A percentile compares a stretch with the other conserved stretches of the same genome.
These are phyloP conservation scores for Stemphylium beticola DNA, from an alignment of 2,329 filamentous ascomycete species.

Conservation along the genomic window DNA sequence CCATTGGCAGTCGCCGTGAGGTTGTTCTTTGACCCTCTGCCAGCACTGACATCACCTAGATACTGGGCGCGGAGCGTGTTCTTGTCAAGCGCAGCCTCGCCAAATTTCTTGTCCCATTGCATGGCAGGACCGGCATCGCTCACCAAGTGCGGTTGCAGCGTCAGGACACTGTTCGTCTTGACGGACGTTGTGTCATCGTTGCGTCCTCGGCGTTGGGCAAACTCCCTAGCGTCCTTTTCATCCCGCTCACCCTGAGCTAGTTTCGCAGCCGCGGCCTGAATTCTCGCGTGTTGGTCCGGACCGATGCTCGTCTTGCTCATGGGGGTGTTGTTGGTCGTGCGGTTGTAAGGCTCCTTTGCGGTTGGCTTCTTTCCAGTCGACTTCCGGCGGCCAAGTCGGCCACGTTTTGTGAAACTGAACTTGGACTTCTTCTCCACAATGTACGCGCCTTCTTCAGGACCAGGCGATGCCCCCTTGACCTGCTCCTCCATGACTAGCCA, in stretches of 20 bases:
- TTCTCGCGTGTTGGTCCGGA: conserved; percentile 89
- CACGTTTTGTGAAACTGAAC: conserved; percentile 81
- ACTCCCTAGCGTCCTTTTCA: conserved; percentile 58
- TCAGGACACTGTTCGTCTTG: conserved; percentile 90
- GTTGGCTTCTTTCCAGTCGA: conserved; percentile 52
- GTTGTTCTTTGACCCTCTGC: conserved; percentile 66
- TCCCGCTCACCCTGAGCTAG: conserved; percentile 74
- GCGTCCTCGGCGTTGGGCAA: conserved; percentile 62
- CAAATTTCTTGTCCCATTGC: conserved; percentile 97
- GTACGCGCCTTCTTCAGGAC: conserved; percentile 83
- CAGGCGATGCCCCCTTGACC: conserved; percentile 87
- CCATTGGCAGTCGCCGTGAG: conserved; percentile 45
- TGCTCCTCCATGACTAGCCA: conserved; percentile 98
- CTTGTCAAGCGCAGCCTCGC: conserved; percentile 89
- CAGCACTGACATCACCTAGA: conserved; percentile 73
- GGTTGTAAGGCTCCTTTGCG: conserved; percentile 59
- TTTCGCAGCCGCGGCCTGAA: conserved; percentile 87
- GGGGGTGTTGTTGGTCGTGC: conserved; percentile 57
- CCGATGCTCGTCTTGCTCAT: conserved; percentile 83
- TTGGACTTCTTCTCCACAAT: conserved; percentile 95
- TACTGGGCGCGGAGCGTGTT: conserved; percentile 86
- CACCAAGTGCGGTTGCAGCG: conserved; percentile 81
- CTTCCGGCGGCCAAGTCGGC: conserved; percentile 66
- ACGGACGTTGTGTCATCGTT: conserved; percentile 60
- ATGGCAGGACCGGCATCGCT: conserved; percentile 90